Conservation (phyloP, 345 rosid species). For the Anastatica hierochuntica region DNA sequence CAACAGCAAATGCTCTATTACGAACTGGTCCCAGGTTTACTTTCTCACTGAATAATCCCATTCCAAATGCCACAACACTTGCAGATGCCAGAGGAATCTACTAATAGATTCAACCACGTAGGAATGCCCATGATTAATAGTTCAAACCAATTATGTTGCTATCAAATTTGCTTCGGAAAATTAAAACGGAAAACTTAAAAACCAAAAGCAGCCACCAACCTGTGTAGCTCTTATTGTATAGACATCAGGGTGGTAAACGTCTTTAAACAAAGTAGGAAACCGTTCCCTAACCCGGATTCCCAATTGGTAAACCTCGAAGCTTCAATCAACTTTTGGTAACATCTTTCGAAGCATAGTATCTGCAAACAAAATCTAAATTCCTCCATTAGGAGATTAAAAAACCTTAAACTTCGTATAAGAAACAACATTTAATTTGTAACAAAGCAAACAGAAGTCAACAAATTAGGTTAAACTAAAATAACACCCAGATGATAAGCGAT, state of each 20-base stretch:
- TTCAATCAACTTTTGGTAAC: not conserved
- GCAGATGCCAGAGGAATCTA: constrained; percentile 95
- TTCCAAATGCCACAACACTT: constrained; percentile 96
- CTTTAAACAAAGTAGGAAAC: constrained; percentile 60
- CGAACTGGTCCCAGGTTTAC: constrained; percentile 77
- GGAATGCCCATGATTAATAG: not conserved
- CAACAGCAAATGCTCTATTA: constrained; percentile 78
- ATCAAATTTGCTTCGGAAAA: too few relatives aligned
- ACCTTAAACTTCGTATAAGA: too few relatives aligned
- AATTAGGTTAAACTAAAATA: too few relatives aligned
- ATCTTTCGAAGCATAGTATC: not conserved
- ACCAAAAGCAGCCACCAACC: constrained; percentile 31
- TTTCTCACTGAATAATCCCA: constrained; percentile 75
- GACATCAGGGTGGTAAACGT: constrained; percentile 81
- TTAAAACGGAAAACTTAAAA: too few relatives aligned
- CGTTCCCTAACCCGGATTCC: constrained; percentile 65
- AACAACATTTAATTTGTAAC: too few relatives aligned
- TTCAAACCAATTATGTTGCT: not conserved
- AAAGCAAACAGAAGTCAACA: too few relatives aligned
- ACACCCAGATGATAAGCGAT: too few relatives aligned
- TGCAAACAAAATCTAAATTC: too few relatives aligned
- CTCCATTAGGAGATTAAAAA: too few relatives aligned
- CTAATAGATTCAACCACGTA: not conserved
- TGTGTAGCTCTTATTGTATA: constrained; percentile 73
- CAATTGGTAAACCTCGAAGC: constrained; percentile 50